Evolutionary conservation across 768 basidiomycete genomes (phyloP), one percentile per base, ranked within the genome.

Genomic region (Suillus hirtellus): DNA sequence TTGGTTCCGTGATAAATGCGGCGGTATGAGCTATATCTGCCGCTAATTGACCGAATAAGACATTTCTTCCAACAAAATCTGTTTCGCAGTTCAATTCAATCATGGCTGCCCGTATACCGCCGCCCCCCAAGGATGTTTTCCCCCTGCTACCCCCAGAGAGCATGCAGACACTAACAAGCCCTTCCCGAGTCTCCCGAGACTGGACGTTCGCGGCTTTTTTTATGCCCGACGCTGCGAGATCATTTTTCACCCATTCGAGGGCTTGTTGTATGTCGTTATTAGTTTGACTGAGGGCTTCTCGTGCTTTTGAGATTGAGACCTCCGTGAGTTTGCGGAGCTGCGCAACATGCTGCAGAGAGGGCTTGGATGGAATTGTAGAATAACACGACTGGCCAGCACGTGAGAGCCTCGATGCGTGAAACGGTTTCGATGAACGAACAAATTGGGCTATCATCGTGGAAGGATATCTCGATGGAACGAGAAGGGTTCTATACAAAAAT

Each of bases 51-150:
- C 86, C 81, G 70, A 99, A 99, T 14, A 94, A 79, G 63, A 89
- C 85, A 69, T 93, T 96, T 66, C 92, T 79, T 27, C 88, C 93
- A 35, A 99, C 96, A 72, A 97, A 99, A 78, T 99, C 96, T 60
- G 96, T 97, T 79, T 99, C 96, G 79, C 96, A 98, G 68, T 93
- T 93, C 65, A 97, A 80, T 75, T 99, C 96, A 62, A 98, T 80
- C 84, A 97, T 90, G 21, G 90, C 88, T 12, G 91, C 94, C 43
- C 92, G 85, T 42, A 92, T 76, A 44, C 84, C 81, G 1, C 81
- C 82, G 21, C 73, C 74, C 8, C 76, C 74, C 43, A 67, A 66
- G 43, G 70, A 77, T 12, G 67, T 72, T 54, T 70, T 73, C 40
- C 77, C 66, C 19, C 80, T 81, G 24, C 78, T 76, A 17, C 89